phyloP scores from a whole-genome alignment of 441 rosid genomes.

The Corymbia calophylla region DNA sequence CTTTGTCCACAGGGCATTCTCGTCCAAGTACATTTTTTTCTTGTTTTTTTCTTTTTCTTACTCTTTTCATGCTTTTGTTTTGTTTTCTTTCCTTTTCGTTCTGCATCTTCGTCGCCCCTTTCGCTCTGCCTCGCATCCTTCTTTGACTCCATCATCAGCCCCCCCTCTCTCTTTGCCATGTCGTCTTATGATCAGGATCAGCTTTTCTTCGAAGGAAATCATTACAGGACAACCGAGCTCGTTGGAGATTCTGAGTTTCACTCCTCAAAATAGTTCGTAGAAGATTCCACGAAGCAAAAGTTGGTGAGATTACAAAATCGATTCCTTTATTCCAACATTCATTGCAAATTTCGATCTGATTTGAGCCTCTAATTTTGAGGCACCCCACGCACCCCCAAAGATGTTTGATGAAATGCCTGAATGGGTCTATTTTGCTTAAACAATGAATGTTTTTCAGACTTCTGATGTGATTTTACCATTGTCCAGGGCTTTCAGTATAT shows the following conservation, averaged over 20 bases:
- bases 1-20: no score
- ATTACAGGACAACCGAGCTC: not conserved
- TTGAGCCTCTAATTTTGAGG: not conserved
- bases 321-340: not conserved
- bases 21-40: no score
- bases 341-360: not conserved
- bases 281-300: slow-evolving; percentile 43
- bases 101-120: no score
- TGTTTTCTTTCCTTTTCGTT: no score
- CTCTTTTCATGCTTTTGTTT: no score
- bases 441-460: not conserved
- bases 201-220: not conserved
- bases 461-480: not conserved
- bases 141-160: not conserved
- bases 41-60: no score
- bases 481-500: slow-evolving; percentile 40
- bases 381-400: not conserved
- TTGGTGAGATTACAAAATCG: slow-evolving; percentile 19
- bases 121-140: no score
- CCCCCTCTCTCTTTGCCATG: not conserved
- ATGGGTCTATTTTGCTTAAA: not conserved
- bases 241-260: not conserved
- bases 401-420: slow-evolving; percentile 16
- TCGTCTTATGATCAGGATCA: not conserved
- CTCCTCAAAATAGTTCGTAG: slow-evolving; percentile 35